Evolutionary conservation across 306 rosid species (phyloP).

Genomic region (Trichosanthes cucumerina): DNA sequence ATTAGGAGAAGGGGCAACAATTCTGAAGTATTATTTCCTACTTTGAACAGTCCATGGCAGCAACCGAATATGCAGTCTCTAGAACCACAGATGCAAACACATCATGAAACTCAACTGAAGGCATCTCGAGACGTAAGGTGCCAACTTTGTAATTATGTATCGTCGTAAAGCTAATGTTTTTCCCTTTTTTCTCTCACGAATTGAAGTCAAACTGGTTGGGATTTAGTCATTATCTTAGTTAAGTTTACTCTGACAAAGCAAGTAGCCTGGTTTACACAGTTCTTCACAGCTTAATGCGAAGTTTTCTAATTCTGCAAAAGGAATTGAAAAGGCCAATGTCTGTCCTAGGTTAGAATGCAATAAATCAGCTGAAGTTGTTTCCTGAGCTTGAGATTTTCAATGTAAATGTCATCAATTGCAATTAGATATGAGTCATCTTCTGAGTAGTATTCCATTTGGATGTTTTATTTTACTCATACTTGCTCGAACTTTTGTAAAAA

Average conservation of each 20-base stretch:
- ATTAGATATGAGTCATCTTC: neutral
- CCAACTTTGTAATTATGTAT: slow-evolving; percentile 58
- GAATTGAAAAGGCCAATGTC: neutral
- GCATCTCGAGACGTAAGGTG: slow-evolving; percentile 99
- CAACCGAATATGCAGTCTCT: slow-evolving; percentile 20
- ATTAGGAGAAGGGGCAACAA: slow-evolving; percentile 46
- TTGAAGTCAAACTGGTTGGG: neutral
- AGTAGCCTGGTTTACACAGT: neutral
- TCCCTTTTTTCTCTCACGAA: neutral
- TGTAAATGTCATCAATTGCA: neutral
- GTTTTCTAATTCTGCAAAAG: neutral
- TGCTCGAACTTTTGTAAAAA: neutral
- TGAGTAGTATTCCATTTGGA: neutral
- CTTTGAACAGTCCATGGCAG: slow-evolving; percentile 29
- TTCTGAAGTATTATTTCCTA: slow-evolving; percentile 30
- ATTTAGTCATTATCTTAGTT: neutral
- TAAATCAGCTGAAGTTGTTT: neutral
- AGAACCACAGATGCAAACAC: slow-evolving; percentile 23
- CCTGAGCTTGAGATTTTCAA: neutral
- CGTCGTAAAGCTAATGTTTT: slow-evolving; percentile 16
- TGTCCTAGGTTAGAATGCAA: neutral
- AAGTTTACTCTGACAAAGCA: neutral
- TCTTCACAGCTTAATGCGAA: neutral
- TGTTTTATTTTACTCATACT: neutral
- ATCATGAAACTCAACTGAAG: slow-evolving; percentile 78